Conservation (phyloP, 140 eudicot genomes). For the Artemisia princeps region DNA sequence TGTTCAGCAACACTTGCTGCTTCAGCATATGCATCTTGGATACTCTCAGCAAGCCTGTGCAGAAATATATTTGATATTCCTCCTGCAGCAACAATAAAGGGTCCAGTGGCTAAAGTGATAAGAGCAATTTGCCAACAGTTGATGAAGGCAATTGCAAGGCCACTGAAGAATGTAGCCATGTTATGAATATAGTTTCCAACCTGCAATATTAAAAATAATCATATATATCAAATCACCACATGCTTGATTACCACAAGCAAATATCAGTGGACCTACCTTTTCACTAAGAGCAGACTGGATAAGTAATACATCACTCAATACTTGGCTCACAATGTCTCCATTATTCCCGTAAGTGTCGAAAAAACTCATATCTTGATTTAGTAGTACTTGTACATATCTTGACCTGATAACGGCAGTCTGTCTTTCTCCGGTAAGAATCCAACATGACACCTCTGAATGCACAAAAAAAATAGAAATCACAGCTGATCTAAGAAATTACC, state of each 20-base stretch:
- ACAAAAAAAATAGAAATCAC: slow-evolving; percentile 18
- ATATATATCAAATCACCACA: slow-evolving; percentile 16
- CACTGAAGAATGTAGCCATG: slow-evolving; percentile 98
- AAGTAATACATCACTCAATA: slow-evolving; percentile 86
- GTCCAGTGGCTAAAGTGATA: slow-evolving; percentile 89
- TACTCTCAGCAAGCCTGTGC: slow-evolving; percentile 96
- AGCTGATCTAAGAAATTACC: slow-evolving; percentile 18
- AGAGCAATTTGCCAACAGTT: slow-evolving; percentile 97
- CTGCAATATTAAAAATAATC: slow-evolving; percentile 40
- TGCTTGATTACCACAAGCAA: not conserved
- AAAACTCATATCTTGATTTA: slow-evolving; percentile 97
- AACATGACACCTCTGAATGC: slow-evolving; percentile 84
- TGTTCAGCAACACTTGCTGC: slow-evolving; percentile 99
- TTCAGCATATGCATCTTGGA: slow-evolving; percentile 99
- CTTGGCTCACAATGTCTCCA: slow-evolving; percentile 99
- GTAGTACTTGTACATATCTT: slow-evolving; percentile 83
- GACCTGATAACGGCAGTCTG: slow-evolving; percentile 99
- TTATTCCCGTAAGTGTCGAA: slow-evolving; percentile 96
- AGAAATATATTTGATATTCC: slow-evolving; percentile 95
- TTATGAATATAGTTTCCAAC: slow-evolving; percentile 97
- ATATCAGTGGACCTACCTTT: slow-evolving; percentile 46
- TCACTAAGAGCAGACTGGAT: slow-evolving; percentile 99
- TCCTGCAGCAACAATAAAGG: slow-evolving; percentile 97
- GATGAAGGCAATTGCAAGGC: slow-evolving; percentile 82
- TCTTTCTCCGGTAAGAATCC: slow-evolving; percentile 98